A percentile compares a stretch with the other conserved stretches of the same genome.
Evolutionary conservation across 2,329 filamentous ascomycete species (phyloP).

Genomic region (Alternaria ventricosa): DNA sequence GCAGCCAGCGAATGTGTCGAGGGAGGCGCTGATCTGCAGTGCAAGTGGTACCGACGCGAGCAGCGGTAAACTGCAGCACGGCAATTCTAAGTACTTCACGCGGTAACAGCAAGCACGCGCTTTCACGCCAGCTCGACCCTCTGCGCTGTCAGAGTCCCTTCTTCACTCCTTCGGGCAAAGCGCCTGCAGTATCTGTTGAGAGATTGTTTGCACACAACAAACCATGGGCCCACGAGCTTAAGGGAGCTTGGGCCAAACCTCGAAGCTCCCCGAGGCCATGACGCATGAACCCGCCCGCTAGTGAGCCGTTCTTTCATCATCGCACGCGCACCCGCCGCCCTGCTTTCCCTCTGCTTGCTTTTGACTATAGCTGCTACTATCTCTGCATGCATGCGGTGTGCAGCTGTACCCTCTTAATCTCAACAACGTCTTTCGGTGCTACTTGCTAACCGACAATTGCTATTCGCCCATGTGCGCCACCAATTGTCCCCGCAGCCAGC

Average conservation of each 20-base stretch:
- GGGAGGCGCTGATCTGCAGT: constrained; percentile 29
- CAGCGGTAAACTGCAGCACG: constrained; percentile 28
- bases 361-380: neutral
- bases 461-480: neutral
- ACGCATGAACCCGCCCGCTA: constrained; percentile 12
- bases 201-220: constrained; percentile 21
- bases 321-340: constrained; percentile 2
- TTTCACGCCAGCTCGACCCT: neutral
- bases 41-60: constrained; percentile 25
- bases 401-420: neutral
- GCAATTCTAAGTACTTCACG: neutral
- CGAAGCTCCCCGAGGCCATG: constrained; percentile 9
- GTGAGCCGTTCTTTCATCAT: constrained; percentile 13
- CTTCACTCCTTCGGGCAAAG: neutral
- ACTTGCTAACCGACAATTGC: neutral
- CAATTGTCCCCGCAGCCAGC: neutral
- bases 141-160: neutral
- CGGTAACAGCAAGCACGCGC: neutral
- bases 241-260: constrained; percentile 19
- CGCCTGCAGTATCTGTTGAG: constrained; percentile 19
- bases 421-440: neutral
- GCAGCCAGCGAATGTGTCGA: constrained; percentile 28
- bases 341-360: neutral
- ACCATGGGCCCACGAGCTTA: constrained; percentile 8
- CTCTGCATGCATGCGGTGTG: neutral